Conservation (phyloP, 495 filamentous ascomycete genomes). For the Penicillium cosmopolitanum region DNA sequence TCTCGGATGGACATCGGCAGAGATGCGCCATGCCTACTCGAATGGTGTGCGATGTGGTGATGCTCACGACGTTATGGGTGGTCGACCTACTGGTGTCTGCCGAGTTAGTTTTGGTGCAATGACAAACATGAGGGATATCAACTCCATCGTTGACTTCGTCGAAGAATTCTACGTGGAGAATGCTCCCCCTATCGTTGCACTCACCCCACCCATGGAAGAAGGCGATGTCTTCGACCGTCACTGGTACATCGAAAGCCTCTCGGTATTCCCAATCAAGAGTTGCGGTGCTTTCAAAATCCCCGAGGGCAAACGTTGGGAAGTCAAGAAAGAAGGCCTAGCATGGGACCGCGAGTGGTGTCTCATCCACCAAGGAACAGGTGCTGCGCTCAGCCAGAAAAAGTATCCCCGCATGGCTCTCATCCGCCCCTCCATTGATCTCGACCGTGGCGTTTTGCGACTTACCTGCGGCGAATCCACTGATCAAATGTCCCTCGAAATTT, state of each 20-base stretch:
- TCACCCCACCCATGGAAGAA: slow-evolving; percentile 24
- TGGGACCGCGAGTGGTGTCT: slow-evolving; percentile 97
- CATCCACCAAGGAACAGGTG: slow-evolving; percentile 78
- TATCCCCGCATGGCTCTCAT: slow-evolving; percentile 85
- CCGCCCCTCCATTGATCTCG: slow-evolving; percentile 68
- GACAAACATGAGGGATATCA: slow-evolving; percentile 78
- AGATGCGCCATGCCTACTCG: slow-evolving; percentile 80
- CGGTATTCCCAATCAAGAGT: slow-evolving; percentile 85
- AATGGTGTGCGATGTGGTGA: slow-evolving; percentile 78
- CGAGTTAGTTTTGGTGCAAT: slow-evolving; percentile 85
- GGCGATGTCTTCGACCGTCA: slow-evolving; percentile 22
- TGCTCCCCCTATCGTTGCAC: slow-evolving; percentile 26
- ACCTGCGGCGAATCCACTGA: slow-evolving; percentile 35
- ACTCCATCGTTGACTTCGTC: slow-evolving; percentile 70
- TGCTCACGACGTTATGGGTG: slow-evolving; percentile 78
- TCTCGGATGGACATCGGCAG: slow-evolving; percentile 71
- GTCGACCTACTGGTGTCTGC: slow-evolving; percentile 86
- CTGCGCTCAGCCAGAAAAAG: slow-evolving; percentile 78
- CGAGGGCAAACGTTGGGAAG: slow-evolving; percentile 66
- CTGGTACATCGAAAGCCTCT: slow-evolving; percentile 62
- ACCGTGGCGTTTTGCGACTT: slow-evolving; percentile 56
- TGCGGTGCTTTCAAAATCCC: slow-evolving; percentile 81
- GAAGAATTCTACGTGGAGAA: slow-evolving; percentile 75
- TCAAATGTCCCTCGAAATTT: slow-evolving; percentile 49
- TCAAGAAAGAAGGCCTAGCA: slow-evolving; percentile 74